A percentile compares a stretch with the other conserved stretches of the same genome.
Evolutionary conservation across 2,329 filamentous ascomycete species (phyloP).

Genomic region (Colletotrichum tabaci): DNA sequence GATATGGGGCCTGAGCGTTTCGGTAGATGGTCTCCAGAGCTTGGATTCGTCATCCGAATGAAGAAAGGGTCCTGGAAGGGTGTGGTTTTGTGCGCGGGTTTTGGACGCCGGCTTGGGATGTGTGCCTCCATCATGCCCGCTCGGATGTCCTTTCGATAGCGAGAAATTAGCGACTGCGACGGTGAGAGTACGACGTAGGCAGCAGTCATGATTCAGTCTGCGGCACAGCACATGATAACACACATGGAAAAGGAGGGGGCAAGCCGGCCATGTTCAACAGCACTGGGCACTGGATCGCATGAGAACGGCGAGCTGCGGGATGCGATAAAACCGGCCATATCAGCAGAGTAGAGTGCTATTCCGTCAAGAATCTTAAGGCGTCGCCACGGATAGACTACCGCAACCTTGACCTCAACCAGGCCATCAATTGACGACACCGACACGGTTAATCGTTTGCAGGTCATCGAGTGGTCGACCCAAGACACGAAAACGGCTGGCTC

Average conservation of each 20-base stretch:
- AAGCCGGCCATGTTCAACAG: not conserved
- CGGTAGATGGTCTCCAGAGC: slow-evolving; percentile 35
- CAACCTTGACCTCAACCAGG: not conserved
- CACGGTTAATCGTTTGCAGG: not conserved
- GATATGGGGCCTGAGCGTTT: slow-evolving; percentile 27
- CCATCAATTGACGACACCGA: not conserved
- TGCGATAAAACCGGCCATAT: not conserved
- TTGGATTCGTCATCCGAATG: slow-evolving; percentile 30
- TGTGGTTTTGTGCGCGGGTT: slow-evolving; percentile 21
- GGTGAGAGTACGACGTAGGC: not conserved
- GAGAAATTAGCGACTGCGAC: slow-evolving; percentile 14
- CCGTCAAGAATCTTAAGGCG: slow-evolving; percentile 12
- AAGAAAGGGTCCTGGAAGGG: slow-evolving; percentile 6
- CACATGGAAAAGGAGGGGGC: not conserved
- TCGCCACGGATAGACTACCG: slow-evolving; percentile 1
- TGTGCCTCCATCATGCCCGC: not conserved
- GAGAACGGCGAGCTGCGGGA: not conserved
- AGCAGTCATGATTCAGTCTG: slow-evolving; percentile 7
- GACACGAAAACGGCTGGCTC: not conserved
- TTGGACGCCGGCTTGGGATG: slow-evolving; percentile 9
- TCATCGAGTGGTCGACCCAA: not conserved
- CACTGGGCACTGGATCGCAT: not conserved
- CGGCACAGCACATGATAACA: not conserved
- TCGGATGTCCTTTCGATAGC: slow-evolving; percentile 1
- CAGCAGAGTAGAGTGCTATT: slow-evolving; percentile 5